Percentiles rank a stretch among this genome's conserved stretches.
phyloP scores from a whole-genome alignment of 345 rosid genomes.

The Salix exigua region DNA sequence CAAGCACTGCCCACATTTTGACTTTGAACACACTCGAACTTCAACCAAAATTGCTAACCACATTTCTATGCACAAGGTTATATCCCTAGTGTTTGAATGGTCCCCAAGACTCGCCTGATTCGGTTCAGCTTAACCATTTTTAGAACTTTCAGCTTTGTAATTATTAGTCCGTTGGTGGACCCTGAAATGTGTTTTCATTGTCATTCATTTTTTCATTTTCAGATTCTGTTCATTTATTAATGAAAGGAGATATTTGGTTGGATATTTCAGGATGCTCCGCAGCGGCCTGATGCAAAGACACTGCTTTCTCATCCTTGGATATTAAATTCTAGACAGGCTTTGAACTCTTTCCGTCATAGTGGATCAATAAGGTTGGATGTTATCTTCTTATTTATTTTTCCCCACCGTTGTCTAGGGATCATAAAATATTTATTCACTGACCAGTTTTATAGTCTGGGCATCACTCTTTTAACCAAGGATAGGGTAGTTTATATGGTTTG shows the following conservation, averaged over 20 bases:
- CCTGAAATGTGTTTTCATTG: not conserved
- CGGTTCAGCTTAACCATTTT: not conserved
- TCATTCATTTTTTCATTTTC: not conserved
- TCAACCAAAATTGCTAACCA: too few relatives aligned
- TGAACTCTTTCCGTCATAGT: conserved; percentile 85
- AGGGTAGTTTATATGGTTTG: not conserved
- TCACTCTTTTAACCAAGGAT: not conserved
- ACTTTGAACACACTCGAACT: too few relatives aligned
- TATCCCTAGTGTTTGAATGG: too few relatives aligned
- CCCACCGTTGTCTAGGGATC: not conserved
- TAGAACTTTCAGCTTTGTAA: not conserved
- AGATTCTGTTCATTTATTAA: not conserved
- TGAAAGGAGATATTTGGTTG: conserved; percentile 13
- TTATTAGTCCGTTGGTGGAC: not conserved
- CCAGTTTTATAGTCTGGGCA: not conserved
- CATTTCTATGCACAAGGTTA: too few relatives aligned
- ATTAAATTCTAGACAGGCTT: conserved; percentile 73
- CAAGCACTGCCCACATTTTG: too few relatives aligned
- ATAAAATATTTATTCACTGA: not conserved
- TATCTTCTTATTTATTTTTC: not conserved
- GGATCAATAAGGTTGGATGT: conserved; percentile 61
- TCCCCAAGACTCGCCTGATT: too few relatives aligned
- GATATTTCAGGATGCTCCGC: conserved; percentile 79
- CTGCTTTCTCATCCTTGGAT: conserved; percentile 99
- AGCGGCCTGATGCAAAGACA: conserved; percentile 99